Conservation (phyloP, 805 yeast species). For the Ogataea degrootiae region DNA sequence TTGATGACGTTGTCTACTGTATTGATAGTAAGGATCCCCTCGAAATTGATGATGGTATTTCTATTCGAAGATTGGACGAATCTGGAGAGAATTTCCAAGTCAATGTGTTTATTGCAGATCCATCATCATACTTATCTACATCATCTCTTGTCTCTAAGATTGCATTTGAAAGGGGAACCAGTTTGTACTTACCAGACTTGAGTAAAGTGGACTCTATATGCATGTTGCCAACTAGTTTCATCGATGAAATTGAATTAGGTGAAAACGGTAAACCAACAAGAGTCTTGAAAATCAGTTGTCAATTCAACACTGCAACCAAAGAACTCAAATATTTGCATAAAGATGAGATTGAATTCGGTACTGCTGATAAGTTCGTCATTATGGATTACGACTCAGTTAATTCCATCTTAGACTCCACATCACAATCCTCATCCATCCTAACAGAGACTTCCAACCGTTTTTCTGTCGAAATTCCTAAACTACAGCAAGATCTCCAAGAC, state of each 20-base stretch:
- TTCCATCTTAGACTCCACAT: conserved; percentile 22
- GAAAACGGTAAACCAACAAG: conserved; percentile 45
- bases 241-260: conserved; percentile 36
- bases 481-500: conserved; percentile 31
- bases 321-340: conserved; percentile 14
- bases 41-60: conserved; percentile 92
- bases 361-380: conserved; percentile 41
- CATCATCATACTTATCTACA: conserved; percentile 57
- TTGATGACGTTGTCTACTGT: conserved; percentile 57
- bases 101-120: conserved; percentile 83
- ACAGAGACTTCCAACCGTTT: conserved; percentile 2
- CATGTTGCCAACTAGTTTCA: conserved; percentile 63
- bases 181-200: conserved; percentile 61
- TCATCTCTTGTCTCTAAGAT: conserved; percentile 37
- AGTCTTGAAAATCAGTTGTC: conserved; percentile 39
- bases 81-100: conserved; percentile 33
- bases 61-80: conserved; percentile 37
- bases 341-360: conserved; percentile 35
- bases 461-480: conserved; percentile 1
- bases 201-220: conserved; percentile 41
- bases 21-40: conserved; percentile 77
- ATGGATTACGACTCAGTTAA: conserved; percentile 67
- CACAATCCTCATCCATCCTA: conserved; percentile 2
- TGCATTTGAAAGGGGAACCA: conserved; percentile 58
- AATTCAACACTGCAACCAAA: conserved; percentile 22